phyloP scores from a whole-genome alignment of 805 yeast species.

The Barnettozyma siamensis region DNA sequence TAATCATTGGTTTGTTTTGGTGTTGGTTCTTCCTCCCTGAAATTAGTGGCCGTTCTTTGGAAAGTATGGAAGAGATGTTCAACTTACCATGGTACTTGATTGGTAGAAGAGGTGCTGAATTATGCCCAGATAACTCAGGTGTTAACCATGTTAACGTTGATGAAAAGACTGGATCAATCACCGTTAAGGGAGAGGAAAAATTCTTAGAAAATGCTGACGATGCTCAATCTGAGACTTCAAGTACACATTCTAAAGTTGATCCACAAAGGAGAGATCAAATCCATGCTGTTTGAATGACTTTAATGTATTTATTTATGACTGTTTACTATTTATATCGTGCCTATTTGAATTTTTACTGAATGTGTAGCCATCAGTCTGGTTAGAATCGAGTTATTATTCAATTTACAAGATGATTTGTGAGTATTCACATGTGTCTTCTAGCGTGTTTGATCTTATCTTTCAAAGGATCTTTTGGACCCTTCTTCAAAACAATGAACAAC shows the following conservation, averaged over 20 bases:
- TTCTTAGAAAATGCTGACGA: slow-evolving; percentile 10
- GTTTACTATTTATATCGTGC: neutral
- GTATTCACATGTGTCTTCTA: slow-evolving; percentile 33
- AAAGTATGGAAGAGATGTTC: slow-evolving; percentile 33
- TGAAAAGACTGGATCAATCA: slow-evolving; percentile 12
- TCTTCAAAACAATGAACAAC: slow-evolving; percentile 47
- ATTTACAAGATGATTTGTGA: too few relatives aligned
- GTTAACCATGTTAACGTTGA: slow-evolving; percentile 21
- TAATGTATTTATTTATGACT: neutral
- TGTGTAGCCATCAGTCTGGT: too few relatives aligned
- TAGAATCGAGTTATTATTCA: too few relatives aligned
- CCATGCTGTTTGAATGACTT: neutral
- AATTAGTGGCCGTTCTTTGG: slow-evolving; percentile 33
- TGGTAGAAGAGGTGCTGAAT: slow-evolving; percentile 47
- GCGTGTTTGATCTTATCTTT: slow-evolving; percentile 48
- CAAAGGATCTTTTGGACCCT: slow-evolving; percentile 34
- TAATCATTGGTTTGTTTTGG: slow-evolving; percentile 34
- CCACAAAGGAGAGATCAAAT: neutral
- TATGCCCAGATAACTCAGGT: slow-evolving; percentile 48
- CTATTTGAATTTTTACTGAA: too few relatives aligned
- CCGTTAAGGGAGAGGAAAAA: slow-evolving; percentile 10
- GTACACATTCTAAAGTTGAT: neutral
- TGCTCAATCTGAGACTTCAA: neutral
- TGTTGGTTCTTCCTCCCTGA: slow-evolving; percentile 35
- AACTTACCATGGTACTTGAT: slow-evolving; percentile 51